Conservation (phyloP, 2,329 filamentous ascomycete species). For the Clarireedia homoeocarpa region DNA sequence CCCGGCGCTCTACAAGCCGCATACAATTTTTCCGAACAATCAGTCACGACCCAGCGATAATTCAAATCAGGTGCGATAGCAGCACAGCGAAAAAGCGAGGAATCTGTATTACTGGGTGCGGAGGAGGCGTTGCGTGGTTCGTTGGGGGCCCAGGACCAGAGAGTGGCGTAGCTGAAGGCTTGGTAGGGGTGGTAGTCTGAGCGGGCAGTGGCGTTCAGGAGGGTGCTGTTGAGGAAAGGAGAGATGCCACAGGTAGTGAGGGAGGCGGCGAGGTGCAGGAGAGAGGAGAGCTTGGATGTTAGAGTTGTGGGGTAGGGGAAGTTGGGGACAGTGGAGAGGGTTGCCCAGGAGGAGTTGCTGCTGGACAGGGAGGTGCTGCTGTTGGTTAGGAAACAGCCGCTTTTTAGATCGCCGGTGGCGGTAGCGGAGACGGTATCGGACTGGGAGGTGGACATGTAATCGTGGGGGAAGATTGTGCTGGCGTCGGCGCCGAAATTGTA, state of each 20-base stretch:
- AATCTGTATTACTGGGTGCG: slow-evolving; percentile 21
- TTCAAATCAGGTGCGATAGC: slow-evolving; percentile 36
- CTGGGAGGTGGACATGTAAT: slow-evolving; percentile 34
- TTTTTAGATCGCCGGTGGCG: slow-evolving; percentile 35
- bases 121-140: slow-evolving; percentile 44
- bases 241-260: slow-evolving; percentile 52
- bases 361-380: slow-evolving; percentile 33
- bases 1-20: slow-evolving; percentile 47
- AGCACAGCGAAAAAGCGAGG: slow-evolving; percentile 44
- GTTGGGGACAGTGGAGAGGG: slow-evolving; percentile 26
- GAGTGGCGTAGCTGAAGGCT: slow-evolving; percentile 38
- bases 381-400: slow-evolving; percentile 46
- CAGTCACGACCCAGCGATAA: slow-evolving; percentile 45
- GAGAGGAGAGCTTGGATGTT: slow-evolving; percentile 24
- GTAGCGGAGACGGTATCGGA: slow-evolving; percentile 28
- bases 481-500: slow-evolving; percentile 49
- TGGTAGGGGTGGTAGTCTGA: slow-evolving; percentile 40
- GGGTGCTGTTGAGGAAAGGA: slow-evolving; percentile 47
- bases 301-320: slow-evolving; percentile 24
- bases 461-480: slow-evolving; percentile 41
- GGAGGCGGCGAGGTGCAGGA: slow-evolving; percentile 32
- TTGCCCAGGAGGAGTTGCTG: slow-evolving; percentile 47
- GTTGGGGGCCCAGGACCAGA: slow-evolving; percentile 53
- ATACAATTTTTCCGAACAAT: slow-evolving; percentile 44
- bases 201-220: slow-evolving; percentile 44